A percentile compares a stretch with the other conserved stretches of the same genome.
phyloP scores from a whole-genome alignment of 192 early-diverging fungal genomes.

The Coemansia sp. region DNA sequence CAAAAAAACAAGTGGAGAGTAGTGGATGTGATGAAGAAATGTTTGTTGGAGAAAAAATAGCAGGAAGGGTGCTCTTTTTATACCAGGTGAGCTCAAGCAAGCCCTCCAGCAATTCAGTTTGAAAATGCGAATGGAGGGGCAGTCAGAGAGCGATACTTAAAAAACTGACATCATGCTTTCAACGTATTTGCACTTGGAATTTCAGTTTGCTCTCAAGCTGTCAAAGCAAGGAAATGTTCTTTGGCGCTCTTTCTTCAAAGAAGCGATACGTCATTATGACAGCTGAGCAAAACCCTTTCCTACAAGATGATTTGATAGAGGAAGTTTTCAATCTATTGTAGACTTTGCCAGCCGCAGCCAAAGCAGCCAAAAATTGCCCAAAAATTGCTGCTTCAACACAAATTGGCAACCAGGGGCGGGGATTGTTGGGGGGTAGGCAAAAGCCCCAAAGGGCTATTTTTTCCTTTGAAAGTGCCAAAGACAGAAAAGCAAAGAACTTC shows the following conservation, averaged over 20 bases:
- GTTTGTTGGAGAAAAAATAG: not conserved
- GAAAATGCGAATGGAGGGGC: not conserved
- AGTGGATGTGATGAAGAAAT: not conserved
- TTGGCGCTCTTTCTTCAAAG: too few relatives aligned
- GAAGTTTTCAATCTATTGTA: too few relatives aligned
- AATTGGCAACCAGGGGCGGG: too few relatives aligned
- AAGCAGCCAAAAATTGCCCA: not conserved
- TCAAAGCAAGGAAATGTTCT: too few relatives aligned
- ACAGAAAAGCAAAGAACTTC: slow-evolving; percentile 1
- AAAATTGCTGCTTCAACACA: not conserved
- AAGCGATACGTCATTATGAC: too few relatives aligned
- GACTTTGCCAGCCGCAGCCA: not conserved
- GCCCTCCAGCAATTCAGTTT: not conserved
- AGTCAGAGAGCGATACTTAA: not conserved
- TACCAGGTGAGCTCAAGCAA: not conserved
- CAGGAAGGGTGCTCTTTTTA: not conserved
- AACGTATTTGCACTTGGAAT: not conserved
- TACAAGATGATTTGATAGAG: too few relatives aligned
- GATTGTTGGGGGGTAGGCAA: too few relatives aligned
- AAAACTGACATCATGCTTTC: not conserved
- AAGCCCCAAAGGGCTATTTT: too few relatives aligned
- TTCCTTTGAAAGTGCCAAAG: not conserved
- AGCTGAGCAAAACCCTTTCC: too few relatives aligned
- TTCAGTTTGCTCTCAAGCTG: too few relatives aligned
- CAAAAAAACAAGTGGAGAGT: not conserved